These are phyloP conservation scores for Neurospora sp. DNA, from an alignment of 495 filamentous ascomycete species.

Conservation along the genomic window DNA sequence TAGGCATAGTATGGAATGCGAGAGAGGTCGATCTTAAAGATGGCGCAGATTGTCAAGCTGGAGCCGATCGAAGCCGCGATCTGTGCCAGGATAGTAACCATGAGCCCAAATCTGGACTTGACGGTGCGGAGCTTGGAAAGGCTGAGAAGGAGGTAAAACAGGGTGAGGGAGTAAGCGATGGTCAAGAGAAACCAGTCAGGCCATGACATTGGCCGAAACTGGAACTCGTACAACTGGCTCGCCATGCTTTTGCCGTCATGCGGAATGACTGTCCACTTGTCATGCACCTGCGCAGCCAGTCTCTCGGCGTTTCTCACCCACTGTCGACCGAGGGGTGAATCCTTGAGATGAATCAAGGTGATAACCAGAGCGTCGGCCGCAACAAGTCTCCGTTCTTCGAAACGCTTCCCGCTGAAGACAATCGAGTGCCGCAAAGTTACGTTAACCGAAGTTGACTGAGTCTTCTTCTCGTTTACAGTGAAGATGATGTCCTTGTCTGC, in stretches of 20 bases:
- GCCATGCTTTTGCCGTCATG: constrained; percentile 35
- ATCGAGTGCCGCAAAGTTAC: constrained; percentile 61
- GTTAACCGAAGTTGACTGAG: constrained; percentile 48
- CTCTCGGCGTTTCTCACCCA: constrained; percentile 46
- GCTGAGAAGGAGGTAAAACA: constrained; percentile 46
- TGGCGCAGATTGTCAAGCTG: constrained; percentile 53
- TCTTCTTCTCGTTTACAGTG: constrained; percentile 52
- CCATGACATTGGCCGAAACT: constrained; percentile 54
- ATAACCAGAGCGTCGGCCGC: constrained; percentile 66
- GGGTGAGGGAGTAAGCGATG: constrained; percentile 47
- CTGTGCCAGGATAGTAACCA: constrained; percentile 54
- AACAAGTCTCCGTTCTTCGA: constrained; percentile 47
- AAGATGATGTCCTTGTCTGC: constrained; percentile 47
- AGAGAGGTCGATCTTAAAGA: constrained; percentile 51
- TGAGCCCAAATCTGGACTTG: constrained; percentile 57
- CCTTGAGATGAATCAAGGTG: constrained; percentile 53
- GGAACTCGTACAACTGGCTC: constrained; percentile 60
- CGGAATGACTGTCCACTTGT: constrained; percentile 53
- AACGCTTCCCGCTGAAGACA: constrained; percentile 65
- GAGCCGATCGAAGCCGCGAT: constrained; percentile 56
- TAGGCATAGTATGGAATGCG: constrained; percentile 51
- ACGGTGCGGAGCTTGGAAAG: constrained; percentile 53
- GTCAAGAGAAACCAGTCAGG: constrained; percentile 48
- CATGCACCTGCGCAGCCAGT: constrained; percentile 31
- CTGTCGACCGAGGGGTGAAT: constrained; percentile 44